Conservation (phyloP, 345 rosid genomes). For the Melastoma malabathricum region DNA sequence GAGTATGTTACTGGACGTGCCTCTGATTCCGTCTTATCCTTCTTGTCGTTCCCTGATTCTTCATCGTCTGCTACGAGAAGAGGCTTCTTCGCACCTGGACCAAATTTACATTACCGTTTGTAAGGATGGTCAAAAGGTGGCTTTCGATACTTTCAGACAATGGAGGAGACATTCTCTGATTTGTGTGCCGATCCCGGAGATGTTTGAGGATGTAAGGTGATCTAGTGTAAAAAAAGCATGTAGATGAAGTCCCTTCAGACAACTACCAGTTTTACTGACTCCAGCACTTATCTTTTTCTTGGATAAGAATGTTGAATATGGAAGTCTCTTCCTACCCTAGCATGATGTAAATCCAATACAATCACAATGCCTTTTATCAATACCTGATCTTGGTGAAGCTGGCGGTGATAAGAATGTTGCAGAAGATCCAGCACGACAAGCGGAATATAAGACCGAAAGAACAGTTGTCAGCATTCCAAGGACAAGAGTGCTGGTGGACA, state of each 20-base stretch:
- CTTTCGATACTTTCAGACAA: too few relatives aligned
- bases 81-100: slow-evolving; percentile 48
- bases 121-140: too few relatives aligned
- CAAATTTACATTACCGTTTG: slow-evolving; percentile 2
- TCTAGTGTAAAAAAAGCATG: too few relatives aligned
- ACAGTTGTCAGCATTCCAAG: slow-evolving; percentile 92
- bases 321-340: too few relatives aligned
- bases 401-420: slow-evolving; percentile 77
- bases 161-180: too few relatives aligned
- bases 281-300: too few relatives aligned
- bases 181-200: too few relatives aligned
- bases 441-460: slow-evolving; percentile 81
- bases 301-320: too few relatives aligned
- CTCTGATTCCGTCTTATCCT: slow-evolving; percentile 31
- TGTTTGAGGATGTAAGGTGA: too few relatives aligned
- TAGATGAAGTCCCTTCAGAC: too few relatives aligned
- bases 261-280: too few relatives aligned
- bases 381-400: slow-evolving; percentile 80
- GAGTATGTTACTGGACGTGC: slow-evolving; percentile 70
- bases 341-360: not conserved
- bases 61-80: slow-evolving; percentile 48
- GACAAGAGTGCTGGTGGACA: slow-evolving; percentile 55
- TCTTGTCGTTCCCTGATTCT: slow-evolving; percentile 54
- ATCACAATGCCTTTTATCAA: not conserved
- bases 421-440: slow-evolving; percentile 92